Percentiles rank a stretch among this genome's conserved stretches.
phyloP scores from a whole-genome alignment of 2,329 filamentous ascomycete genomes.

The Botrytis elliptica region DNA sequence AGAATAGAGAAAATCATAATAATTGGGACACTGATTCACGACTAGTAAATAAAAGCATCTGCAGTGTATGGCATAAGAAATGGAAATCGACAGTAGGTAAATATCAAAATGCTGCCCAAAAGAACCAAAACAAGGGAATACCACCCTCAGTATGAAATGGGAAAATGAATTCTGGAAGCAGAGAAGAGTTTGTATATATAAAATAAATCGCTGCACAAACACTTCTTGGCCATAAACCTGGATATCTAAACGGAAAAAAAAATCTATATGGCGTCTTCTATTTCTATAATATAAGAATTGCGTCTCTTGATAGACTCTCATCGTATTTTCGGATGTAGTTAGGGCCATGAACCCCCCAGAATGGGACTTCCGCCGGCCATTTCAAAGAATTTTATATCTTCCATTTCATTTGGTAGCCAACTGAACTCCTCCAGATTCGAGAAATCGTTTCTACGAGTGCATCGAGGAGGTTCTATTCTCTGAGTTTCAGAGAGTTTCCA shows the following conservation, averaged over 20 bases:
- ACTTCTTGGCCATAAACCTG: background rate
- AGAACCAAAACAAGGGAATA: background rate
- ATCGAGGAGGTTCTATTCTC: background rate
- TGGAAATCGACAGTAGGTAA: too few species aligned
- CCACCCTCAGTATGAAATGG: background rate
- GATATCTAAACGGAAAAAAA: background rate
- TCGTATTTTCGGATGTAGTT: background rate
- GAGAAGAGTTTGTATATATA: background rate
- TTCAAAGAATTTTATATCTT: background rate
- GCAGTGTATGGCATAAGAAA: background rate
- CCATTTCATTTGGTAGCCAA: background rate
- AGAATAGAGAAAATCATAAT: background rate
- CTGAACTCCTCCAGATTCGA: background rate
- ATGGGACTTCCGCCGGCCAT: background rate
- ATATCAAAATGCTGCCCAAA: background rate
- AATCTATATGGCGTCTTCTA: background rate
- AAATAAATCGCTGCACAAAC: background rate
- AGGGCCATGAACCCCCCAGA: background rate
- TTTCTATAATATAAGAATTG: background rate
- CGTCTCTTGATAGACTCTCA: background rate
- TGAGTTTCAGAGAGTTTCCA: conserved; percentile 3
- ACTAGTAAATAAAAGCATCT: background rate
- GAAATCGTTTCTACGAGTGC: background rate
- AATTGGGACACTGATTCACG: background rate
- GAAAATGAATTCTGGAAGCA: background rate